These are phyloP conservation scores for Carex littledalei DNA, from an alignment of 176 grass and related monocot genomes.

Conservation along the genomic window DNA sequence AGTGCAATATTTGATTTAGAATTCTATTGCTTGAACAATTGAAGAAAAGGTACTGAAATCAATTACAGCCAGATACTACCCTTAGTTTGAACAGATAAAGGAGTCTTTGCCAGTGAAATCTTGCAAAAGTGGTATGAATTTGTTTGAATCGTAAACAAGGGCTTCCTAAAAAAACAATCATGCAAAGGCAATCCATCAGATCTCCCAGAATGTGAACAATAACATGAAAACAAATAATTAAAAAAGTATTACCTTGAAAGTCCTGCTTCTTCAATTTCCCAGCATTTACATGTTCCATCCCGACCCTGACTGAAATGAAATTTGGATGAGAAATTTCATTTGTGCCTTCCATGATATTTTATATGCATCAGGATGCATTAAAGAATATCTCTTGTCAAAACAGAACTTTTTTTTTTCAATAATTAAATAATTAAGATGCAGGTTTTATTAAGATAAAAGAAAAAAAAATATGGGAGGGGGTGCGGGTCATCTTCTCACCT, in stretches of 20 bases:
- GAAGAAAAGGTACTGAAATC: background rate
- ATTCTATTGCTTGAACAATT: background rate
- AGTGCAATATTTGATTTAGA: constrained; percentile 17
- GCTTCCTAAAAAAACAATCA: constrained; percentile 39
- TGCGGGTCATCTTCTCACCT: constrained; percentile 28
- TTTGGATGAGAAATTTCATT: background rate
- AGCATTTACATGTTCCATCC: constrained; percentile 91
- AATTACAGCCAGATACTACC: background rate
- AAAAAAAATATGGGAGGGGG: background rate
- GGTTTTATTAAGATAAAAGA: background rate
- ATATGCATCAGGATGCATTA: background rate
- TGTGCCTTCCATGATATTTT: background rate
- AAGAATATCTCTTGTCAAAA: background rate
- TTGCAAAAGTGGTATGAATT: constrained; percentile 92
- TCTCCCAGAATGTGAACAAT: background rate
- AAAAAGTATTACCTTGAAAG: constrained; percentile 49
- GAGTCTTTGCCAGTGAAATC: constrained; percentile 69
- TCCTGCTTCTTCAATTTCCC: constrained; percentile 76
- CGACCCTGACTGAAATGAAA: constrained; percentile 66
- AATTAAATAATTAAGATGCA: background rate
- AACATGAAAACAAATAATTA: background rate
- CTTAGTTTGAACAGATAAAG: constrained; percentile 17
- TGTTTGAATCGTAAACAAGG: constrained; percentile 61
- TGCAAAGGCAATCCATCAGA: background rate
- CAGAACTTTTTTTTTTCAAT: background rate